These are phyloP conservation scores for Rauvolfia tetraphylla DNA, from an alignment of 257 asterid species.

Conservation along the genomic window DNA sequence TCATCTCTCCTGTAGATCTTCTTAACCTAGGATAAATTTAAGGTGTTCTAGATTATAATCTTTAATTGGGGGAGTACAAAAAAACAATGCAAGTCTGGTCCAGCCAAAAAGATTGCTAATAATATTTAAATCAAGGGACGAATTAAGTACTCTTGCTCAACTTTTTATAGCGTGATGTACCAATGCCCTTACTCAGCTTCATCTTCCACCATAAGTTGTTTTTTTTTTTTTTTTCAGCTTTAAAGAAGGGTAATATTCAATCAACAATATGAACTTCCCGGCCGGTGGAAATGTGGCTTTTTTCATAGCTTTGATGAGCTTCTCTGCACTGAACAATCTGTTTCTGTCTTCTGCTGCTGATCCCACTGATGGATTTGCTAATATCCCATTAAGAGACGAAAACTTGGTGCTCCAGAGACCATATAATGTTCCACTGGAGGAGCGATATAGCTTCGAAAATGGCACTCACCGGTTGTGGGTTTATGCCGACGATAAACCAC, in stretches of 20 bases:
- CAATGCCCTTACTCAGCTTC: not conserved
- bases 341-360: slow-evolving; percentile 9
- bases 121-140: not conserved
- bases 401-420: slow-evolving; percentile 35
- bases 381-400: slow-evolving; percentile 23
- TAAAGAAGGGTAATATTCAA: not conserved
- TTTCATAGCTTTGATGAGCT: not conserved
- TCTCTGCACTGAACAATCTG: not conserved
- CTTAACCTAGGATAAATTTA: too few relatives aligned
- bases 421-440: slow-evolving; percentile 31
- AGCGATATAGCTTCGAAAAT: slow-evolving; percentile 24
- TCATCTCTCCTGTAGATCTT: too few relatives aligned
- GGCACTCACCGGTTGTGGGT: slow-evolving; percentile 40
- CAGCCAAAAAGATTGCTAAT: not conserved
- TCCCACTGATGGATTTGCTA: slow-evolving; percentile 34
- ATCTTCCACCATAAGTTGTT: not conserved
- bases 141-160: too few relatives aligned
- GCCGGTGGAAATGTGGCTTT: not conserved
- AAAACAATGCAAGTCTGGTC: not conserved
- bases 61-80: too few relatives aligned
- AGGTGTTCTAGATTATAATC: too few relatives aligned
- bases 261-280: too few relatives aligned
- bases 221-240: not conserved
- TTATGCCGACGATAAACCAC: slow-evolving; percentile 32
- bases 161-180: not conserved